Conservation (phyloP, 2,329 filamentous ascomycete genomes). For the Davidsoniella eucalypti region DNA sequence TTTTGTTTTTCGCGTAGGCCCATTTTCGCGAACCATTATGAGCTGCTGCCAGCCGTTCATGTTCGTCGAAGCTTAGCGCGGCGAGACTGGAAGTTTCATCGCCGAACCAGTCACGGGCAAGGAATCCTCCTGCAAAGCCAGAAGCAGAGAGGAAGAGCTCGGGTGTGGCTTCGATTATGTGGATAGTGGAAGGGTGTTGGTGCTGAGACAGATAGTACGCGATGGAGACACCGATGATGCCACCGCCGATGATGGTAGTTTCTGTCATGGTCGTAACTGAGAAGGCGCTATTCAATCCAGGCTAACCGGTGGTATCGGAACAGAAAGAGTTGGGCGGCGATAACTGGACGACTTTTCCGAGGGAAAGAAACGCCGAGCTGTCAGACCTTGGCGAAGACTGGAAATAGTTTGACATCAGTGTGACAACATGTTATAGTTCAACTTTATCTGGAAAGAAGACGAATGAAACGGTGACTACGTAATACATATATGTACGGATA, state of each 20-base stretch:
- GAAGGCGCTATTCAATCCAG: too few species aligned
- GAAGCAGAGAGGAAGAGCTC: conserved; percentile 55
- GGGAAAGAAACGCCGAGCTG: too few species aligned
- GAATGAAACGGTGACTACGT: too few species aligned
- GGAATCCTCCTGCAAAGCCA: conserved; percentile 56
- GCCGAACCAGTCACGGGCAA: conserved; percentile 58
- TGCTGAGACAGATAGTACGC: conserved; percentile 52
- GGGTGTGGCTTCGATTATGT: conserved; percentile 30
- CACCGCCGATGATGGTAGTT: conserved; percentile 51
- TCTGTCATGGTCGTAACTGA: not conserved
- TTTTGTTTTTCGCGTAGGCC: conserved; percentile 37
- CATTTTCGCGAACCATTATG: conserved; percentile 38
- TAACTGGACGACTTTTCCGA: too few species aligned
- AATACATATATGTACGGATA: too few species aligned
- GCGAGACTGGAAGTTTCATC: conserved; percentile 41
- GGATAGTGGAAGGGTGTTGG: conserved; percentile 26
- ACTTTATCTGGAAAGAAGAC: too few species aligned
- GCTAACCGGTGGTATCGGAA: too few species aligned
- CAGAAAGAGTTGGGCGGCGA: too few species aligned
- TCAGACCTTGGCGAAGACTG: too few species aligned
- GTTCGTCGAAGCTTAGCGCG: conserved; percentile 51
- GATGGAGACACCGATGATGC: conserved; percentile 51
- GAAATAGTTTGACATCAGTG: too few species aligned
- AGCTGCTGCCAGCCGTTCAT: conserved; percentile 44
- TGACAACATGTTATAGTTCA: too few species aligned